Evolutionary conservation across 108 stramenopile species (phyloP).

Genomic region (Cyclotella distinguenda): DNA sequence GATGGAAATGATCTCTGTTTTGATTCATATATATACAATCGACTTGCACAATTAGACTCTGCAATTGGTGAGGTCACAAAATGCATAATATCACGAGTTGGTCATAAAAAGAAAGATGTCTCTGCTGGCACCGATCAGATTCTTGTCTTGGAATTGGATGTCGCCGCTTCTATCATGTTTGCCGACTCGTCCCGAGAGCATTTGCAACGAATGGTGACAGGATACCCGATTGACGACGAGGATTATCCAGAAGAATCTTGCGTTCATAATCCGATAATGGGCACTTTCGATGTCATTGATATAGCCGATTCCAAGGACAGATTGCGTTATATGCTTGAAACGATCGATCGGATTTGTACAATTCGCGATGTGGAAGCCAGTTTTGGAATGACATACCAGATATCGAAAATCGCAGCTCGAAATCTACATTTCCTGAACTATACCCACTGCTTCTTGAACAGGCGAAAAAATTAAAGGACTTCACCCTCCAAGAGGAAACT

Average conservation of each 20-base stretch:
- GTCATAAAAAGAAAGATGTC: conserved; percentile 22
- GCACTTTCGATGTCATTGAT: conserved; percentile 21
- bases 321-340: conserved; percentile 21
- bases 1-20: conserved; percentile 32
- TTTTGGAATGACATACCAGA: conserved; percentile 33
- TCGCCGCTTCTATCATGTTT: conserved; percentile 21
- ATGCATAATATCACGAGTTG: conserved; percentile 29
- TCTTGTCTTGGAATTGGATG: conserved; percentile 35
- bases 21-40: conserved; percentile 46
- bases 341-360: conserved; percentile 24
- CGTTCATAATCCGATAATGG: conserved; percentile 17
- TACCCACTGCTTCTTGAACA: conserved; percentile 14
- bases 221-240: conserved; percentile 17
- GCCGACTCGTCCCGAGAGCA: conserved; percentile 35
- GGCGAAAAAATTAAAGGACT: conserved; percentile 26
- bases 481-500: conserved; percentile 26
- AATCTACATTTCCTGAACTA: not conserved
- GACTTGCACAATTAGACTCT: conserved; percentile 31
- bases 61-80: conserved; percentile 29
- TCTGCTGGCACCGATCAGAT: conserved; percentile 15
- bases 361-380: conserved; percentile 27
- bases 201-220: conserved; percentile 22
- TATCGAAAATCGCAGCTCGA: not conserved
- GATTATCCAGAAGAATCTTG: not conserved
- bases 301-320: conserved; percentile 37